These are phyloP conservation scores for Zygoascus biomembranicola DNA, from an alignment of 805 yeast genomes.

Conservation along the genomic window DNA sequence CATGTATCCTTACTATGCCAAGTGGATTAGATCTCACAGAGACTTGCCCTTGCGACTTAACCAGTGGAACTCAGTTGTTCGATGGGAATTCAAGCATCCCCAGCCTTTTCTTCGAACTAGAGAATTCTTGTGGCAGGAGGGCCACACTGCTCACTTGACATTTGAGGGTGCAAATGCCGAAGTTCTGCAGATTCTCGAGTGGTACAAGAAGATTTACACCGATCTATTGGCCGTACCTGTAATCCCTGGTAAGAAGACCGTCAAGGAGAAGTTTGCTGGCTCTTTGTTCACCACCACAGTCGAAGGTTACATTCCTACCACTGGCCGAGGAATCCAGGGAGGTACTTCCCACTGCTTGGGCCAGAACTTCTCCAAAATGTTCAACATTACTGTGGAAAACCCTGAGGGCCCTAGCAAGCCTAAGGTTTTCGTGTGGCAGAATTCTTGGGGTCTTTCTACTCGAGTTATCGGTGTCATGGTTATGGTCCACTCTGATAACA, in stretches of 20 bases:
- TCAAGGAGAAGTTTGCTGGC: conserved; percentile 97
- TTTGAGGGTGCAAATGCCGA: conserved; percentile 72
- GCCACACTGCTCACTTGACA: conserved; percentile 95
- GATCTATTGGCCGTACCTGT: conserved; percentile 97
- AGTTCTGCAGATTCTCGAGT: conserved; percentile 77
- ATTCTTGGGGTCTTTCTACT: conserved; percentile 98
- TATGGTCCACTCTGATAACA: conserved; percentile 97
- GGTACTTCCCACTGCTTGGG: conserved; percentile 98
- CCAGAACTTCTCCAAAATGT: conserved; percentile 97
- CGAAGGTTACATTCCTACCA: conserved; percentile 95
- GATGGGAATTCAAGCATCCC: conserved; percentile 99
- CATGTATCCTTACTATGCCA: conserved; percentile 98
- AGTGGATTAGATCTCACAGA: conserved; percentile 98
- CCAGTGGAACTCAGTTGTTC: conserved; percentile 99
- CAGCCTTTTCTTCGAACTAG: conserved; percentile 98
- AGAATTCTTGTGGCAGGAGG: conserved; percentile 99
- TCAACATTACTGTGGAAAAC: conserved; percentile 88
- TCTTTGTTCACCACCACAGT: conserved; percentile 91
- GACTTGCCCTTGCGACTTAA: conserved; percentile 93
- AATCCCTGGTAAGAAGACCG: conserved; percentile 89
- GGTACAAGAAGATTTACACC: conserved; percentile 76
- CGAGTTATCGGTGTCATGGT: conserved; percentile 99
- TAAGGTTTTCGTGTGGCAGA: conserved; percentile 84
- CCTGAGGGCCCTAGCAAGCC: conserved; percentile 86
- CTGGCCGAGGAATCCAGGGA: conserved; percentile 99